Base-by-base conservation (phyloP, 208 protist species). In the Acanthamoeba castellanii region DNA sequence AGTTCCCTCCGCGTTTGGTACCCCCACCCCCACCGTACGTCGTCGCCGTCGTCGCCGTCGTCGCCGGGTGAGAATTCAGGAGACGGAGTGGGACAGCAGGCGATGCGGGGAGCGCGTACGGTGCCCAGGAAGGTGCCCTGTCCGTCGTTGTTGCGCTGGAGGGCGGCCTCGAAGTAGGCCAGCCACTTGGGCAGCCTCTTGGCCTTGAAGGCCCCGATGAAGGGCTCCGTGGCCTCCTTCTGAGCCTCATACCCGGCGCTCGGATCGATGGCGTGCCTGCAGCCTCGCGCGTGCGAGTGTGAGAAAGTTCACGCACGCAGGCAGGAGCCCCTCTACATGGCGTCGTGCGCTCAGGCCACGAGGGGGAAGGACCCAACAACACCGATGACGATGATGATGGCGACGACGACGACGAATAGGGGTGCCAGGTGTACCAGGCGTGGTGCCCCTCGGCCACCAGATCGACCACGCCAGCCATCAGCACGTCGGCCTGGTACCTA, bases 341-440 rank as follows among this genome's bases (percentile, higher is more conserved):
- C 27, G 20, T 11, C 20, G 27, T 7, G 30, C 30, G 66, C n/a
- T 74, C 66, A 5, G 7, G 27, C 66, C 8, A 57, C 11, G 52
- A 7, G 27, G 30, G 30, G n/a, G n/a, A 27, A 8, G 8, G 66
- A n/a, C n/a, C n/a, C n/a, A n/a, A n/a, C n/a, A n/a, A n/a, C n/a
- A n/a, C n/a, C n/a, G n/a, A n/a, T n/a, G n/a, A n/a, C n/a, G n/a
- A n/a, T n/a, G n/a, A n/a, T n/a, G n/a, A n/a, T n/a, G n/a, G n/a
- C n/a, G n/a, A n/a, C n/a, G n/a, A n/a, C n/a, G n/a, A n/a, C n/a
- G n/a, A n/a, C n/a, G n/a, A n/a, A n/a, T n/a, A n/a, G n/a, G n/a
- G n/a, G n/a, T n/a, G n/a, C n/a, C n/a, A n/a, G n/a, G n/a, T n/a
- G 66, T 34, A 74, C 76, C 76, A 85, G 76, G 76, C 76, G 76